Percentiles rank a stretch among this genome's conserved stretches.
Conservation (phyloP, 2,329 filamentous ascomycete genomes). For the Falciphora oryzae region DNA sequence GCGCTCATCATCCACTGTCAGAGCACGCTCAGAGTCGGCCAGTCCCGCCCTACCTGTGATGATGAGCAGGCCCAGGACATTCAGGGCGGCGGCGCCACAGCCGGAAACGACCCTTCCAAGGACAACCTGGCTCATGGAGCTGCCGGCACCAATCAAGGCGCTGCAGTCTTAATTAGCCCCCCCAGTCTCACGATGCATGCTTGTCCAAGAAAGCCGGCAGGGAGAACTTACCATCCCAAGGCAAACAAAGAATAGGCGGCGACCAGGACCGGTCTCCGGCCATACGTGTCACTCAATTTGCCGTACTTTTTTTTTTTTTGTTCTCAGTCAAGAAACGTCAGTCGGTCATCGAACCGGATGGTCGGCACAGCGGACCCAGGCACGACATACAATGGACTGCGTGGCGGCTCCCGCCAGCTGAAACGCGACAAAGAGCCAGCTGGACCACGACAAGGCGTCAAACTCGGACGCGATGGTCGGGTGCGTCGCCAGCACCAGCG, state of each 20-base stretch:
- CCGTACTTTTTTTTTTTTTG: slow-evolving; percentile 35
- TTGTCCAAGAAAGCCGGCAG: neutral
- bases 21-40: neutral
- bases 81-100: slow-evolving; percentile 45
- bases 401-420: slow-evolving; percentile 44
- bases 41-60: slow-evolving; percentile 36
- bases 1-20: neutral
- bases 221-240: slow-evolving; percentile 36
- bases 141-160: slow-evolving; percentile 33
- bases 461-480: slow-evolving; percentile 58
- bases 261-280: slow-evolving; percentile 44
- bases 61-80: slow-evolving; percentile 42
- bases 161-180: slow-evolving; percentile 14
- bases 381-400: slow-evolving; percentile 41
- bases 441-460: slow-evolving; percentile 47
- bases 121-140: slow-evolving; percentile 42
- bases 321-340: neutral
- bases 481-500: slow-evolving; percentile 61
- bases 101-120: slow-evolving; percentile 46
- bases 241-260: slow-evolving; percentile 45
- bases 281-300: slow-evolving; percentile 53
- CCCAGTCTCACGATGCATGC: neutral
- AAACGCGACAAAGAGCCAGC: slow-evolving; percentile 51
- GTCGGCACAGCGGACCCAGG: neutral
- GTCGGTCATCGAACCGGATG: neutral